These are phyloP conservation scores for Russula ochroleuca DNA, from an alignment of 768 basidiomycete genomes.

Conservation along the genomic window DNA sequence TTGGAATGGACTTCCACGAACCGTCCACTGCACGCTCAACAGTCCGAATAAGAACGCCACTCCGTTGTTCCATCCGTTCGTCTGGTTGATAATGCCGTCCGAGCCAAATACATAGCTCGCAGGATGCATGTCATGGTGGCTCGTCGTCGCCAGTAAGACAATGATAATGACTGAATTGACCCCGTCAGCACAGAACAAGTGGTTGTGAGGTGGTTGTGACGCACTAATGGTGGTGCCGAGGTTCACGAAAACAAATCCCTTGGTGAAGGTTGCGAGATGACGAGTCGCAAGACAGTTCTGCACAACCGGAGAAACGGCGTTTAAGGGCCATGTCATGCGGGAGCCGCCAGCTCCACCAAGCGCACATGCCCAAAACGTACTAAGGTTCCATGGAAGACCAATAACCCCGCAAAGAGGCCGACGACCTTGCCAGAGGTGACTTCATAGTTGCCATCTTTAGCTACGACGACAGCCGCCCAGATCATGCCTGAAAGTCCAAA, in stretches of 20 bases:
- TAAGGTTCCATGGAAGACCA: conserved; percentile 73
- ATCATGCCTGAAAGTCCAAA: conserved; percentile 80
- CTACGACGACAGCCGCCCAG: conserved; percentile 66
- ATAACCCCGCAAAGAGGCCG: conserved; percentile 69
- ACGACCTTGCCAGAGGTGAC: conserved; percentile 70
- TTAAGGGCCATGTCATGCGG: background rate
- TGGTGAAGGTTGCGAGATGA: conserved; percentile 68
- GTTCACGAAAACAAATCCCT: conserved; percentile 82
- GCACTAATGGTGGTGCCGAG: conserved; percentile 68
- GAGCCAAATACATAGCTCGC: conserved; percentile 78
- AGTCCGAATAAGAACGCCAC: conserved; percentile 82
- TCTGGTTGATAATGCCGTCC: conserved; percentile 68
- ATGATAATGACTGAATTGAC: conserved; percentile 72
- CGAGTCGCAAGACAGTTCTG: conserved; percentile 72
- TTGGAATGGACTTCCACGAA: conserved; percentile 36
- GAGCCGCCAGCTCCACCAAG: background rate
- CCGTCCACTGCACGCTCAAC: conserved; percentile 85
- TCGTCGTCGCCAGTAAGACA: conserved; percentile 70
- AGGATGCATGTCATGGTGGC: conserved; percentile 72
- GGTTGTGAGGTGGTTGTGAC: conserved; percentile 27
- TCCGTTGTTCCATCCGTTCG: conserved; percentile 75
- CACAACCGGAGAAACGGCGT: background rate
- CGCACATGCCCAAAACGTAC: conserved; percentile 35
- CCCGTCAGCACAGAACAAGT: background rate
- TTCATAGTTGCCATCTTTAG: conserved; percentile 54